phyloP scores from a whole-genome alignment of 2,329 filamentous ascomycete species.

The Aspergillus caelatus region DNA sequence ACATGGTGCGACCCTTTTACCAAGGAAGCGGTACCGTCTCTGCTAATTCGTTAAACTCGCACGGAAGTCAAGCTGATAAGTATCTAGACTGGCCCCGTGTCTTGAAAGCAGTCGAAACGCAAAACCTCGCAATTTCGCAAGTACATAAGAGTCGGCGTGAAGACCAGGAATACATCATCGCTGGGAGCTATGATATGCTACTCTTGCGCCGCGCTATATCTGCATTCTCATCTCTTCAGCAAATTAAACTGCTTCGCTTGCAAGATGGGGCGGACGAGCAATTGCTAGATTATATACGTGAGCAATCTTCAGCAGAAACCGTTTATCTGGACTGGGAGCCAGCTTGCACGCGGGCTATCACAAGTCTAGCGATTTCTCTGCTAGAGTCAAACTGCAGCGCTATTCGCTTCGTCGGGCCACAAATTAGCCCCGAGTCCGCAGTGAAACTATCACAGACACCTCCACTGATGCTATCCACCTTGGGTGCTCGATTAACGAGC shows the following conservation, averaged over 20 bases:
- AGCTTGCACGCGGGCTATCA: conserved; percentile 64
- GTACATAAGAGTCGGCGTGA: conserved; percentile 35
- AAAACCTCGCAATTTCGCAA: conserved; percentile 27
- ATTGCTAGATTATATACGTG: conserved; percentile 55
- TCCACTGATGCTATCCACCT: conserved; percentile 50
- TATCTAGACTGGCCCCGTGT: conserved; percentile 34
- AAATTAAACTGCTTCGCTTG: conserved; percentile 66
- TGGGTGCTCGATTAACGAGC: conserved; percentile 62
- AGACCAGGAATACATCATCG: conserved; percentile 51
- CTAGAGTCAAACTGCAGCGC: conserved; percentile 59
- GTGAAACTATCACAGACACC: conserved; percentile 53
- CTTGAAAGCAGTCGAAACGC: conserved; percentile 22
- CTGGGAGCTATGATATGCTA: conserved; percentile 53
- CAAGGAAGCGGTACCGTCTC: conserved; percentile 40
- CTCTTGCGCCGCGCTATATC: conserved; percentile 59
- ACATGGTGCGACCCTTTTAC: conserved; percentile 46
- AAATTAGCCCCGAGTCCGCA: conserved; percentile 63
- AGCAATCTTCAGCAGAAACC: conserved; percentile 49
- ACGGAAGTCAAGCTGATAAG: conserved; percentile 23
- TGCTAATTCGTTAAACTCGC: conserved; percentile 14
- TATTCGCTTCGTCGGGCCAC: conserved; percentile 64
- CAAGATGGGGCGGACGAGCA: conserved; percentile 62
- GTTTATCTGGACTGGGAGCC: conserved; percentile 62
- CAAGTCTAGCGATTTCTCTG: conserved; percentile 60
- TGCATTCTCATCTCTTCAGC: conserved; percentile 63